These are phyloP conservation scores for Rhododendron mucronatum DNA, from an alignment of 148 eudicot species.

Conservation along the genomic window DNA sequence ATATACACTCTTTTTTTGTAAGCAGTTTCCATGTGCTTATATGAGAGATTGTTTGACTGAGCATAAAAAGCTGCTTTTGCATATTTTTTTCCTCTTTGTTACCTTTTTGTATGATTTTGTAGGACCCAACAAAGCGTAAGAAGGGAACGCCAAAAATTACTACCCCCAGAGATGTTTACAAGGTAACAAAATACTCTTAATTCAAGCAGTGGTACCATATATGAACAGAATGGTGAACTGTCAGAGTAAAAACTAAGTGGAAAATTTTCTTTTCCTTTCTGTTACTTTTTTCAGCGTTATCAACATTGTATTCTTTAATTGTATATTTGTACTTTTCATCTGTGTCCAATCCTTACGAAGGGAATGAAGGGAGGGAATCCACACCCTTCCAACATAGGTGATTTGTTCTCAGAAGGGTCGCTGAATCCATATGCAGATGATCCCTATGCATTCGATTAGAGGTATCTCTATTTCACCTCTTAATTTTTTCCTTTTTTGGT, in stretches of 20 bases:
- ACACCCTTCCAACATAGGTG: slow-evolving; percentile 79
- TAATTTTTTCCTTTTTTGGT: background rate
- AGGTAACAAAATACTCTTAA: slow-evolving; percentile 37
- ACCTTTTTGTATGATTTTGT: background rate
- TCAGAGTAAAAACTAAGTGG: background rate
- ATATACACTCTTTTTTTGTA: slow-evolving; percentile 16
- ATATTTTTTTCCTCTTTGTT: background rate
- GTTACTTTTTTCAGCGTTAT: background rate
- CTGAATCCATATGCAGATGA: slow-evolving; percentile 96
- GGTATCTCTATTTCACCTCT: slow-evolving; percentile 27
- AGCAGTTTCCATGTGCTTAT: slow-evolving; percentile 6
- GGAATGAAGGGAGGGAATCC: slow-evolving; percentile 36
- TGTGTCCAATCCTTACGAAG: slow-evolving; percentile 33
- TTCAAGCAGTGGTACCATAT: background rate
- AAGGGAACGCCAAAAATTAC: slow-evolving; percentile 59
- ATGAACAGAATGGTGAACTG: background rate
- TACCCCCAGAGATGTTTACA: slow-evolving; percentile 50
- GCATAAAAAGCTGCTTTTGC: background rate
- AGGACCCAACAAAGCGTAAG: slow-evolving; percentile 78
- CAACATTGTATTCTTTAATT: background rate
- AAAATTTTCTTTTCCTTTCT: background rate
- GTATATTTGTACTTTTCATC: background rate
- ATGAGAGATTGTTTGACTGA: background rate
- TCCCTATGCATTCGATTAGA: slow-evolving; percentile 93
- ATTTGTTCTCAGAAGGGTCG: slow-evolving; percentile 91